phyloP scores from a whole-genome alignment of 2,329 filamentous ascomycete genomes.

The Macrophomina tecta region DNA sequence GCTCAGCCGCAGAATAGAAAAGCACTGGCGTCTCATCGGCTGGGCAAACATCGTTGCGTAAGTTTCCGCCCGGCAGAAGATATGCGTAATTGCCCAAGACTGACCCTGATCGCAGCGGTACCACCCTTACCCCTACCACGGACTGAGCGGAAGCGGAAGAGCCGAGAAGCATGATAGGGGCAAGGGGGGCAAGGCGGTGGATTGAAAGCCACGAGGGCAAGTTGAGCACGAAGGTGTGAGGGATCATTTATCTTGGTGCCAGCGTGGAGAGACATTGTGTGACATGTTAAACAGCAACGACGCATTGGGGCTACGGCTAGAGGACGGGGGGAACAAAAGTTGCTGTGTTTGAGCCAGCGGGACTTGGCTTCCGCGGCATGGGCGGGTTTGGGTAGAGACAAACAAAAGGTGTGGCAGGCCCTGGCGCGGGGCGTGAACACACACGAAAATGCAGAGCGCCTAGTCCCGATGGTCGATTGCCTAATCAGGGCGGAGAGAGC shows the following conservation, averaged over 20 bases:
- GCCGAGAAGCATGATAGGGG: background rate
- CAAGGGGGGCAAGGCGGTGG: background rate
- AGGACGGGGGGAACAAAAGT: constrained; percentile 15
- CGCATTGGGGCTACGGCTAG: constrained; percentile 12
- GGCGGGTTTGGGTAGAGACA: constrained; percentile 3
- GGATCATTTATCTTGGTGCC: constrained; percentile 10
- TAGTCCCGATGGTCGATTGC: constrained; percentile 6
- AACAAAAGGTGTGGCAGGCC: constrained; percentile 12
- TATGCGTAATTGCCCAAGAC: constrained; percentile 17
- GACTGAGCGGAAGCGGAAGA: constrained; percentile 29
- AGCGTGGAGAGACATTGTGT: background rate
- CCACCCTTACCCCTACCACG: constrained; percentile 43
- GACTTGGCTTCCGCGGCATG: background rate
- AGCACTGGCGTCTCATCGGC: constrained; percentile 80
- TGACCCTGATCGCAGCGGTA: constrained; percentile 37
- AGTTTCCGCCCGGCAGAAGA: constrained; percentile 31
- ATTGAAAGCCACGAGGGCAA: background rate
- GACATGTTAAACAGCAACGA: background rate
- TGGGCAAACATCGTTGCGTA: constrained; percentile 52
- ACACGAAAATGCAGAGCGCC: constrained; percentile 20
- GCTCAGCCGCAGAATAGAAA: constrained; percentile 93
- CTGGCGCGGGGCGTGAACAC: constrained; percentile 15
- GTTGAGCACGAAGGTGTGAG: background rate
- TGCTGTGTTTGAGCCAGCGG: constrained; percentile 17
- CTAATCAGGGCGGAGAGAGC: constrained; percentile 2